phyloP scores from a whole-genome alignment of 75 land plant species.

The Sequoiadendron giganteum region DNA sequence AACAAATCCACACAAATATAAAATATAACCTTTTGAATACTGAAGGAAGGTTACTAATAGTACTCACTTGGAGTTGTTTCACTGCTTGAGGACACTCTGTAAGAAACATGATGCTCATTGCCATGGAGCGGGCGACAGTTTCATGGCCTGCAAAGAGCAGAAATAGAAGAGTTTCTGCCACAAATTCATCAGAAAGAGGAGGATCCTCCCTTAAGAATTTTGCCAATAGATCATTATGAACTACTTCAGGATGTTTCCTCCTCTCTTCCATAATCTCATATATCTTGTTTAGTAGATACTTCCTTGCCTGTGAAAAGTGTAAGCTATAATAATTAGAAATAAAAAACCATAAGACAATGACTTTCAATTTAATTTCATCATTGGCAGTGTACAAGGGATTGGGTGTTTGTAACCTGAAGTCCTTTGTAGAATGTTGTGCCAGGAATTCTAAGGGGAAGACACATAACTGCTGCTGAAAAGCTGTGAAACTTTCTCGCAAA shows the following conservation, averaged over 20 bases:
- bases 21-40: not conserved
- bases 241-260: not conserved
- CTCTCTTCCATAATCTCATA: not conserved
- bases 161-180: not conserved
- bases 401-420: constrained; percentile 31
- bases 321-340: not conserved
- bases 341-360: not conserved
- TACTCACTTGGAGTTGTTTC: constrained; percentile 3
- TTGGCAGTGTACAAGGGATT: not conserved
- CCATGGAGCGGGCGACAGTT: not conserved
- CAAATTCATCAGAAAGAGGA: not conserved
- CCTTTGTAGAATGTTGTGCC: constrained; percentile 45
- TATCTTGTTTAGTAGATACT: not conserved
- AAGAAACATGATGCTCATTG: constrained; percentile 1
- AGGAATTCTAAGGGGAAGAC: constrained; percentile 45
- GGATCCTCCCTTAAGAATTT: not conserved
- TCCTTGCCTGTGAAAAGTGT: not conserved
- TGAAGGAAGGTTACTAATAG: not conserved
- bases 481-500: constrained; percentile 37
- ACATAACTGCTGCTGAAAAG: constrained; percentile 41
- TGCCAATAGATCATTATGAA: not conserved
- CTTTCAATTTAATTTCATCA: not conserved
- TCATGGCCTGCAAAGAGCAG: constrained; percentile 5
- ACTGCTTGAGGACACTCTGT: constrained; percentile 1
- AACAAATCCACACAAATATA: no score